phyloP scores from a whole-genome alignment of 176 grass and related monocot genomes.

The Triticum urartu region DNA sequence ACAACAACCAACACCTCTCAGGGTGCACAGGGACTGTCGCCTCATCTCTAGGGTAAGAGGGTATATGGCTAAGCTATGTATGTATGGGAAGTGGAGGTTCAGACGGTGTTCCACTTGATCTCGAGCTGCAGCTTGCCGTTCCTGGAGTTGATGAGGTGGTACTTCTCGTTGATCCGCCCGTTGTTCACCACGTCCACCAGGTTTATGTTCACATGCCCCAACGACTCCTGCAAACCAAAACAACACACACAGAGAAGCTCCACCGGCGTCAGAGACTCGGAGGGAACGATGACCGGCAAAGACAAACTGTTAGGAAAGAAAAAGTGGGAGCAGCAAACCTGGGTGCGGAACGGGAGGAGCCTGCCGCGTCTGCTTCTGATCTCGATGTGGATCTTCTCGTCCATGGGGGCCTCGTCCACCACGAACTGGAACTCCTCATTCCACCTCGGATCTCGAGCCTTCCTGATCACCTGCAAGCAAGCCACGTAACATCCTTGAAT shows the following conservation, averaged over 20 bases:
- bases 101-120: slow-evolving; percentile 70
- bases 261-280: neutral
- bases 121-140: slow-evolving; percentile 70
- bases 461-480: slow-evolving; percentile 65
- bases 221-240: slow-evolving; percentile 61
- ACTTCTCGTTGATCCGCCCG: slow-evolving; percentile 74
- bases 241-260: neutral
- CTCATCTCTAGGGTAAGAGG: no score
- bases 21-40: neutral
- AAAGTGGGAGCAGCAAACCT: no score
- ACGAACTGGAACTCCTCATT: slow-evolving; percentile 87
- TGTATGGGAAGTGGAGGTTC: neutral
- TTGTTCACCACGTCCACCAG: slow-evolving; percentile 86
- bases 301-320: no score
- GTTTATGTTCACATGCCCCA: slow-evolving; percentile 75
- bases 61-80: neutral
- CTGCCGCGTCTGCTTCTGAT: slow-evolving; percentile 44
- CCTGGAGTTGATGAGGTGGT: slow-evolving; percentile 88
- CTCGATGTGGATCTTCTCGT: slow-evolving; percentile 64
- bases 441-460: slow-evolving; percentile 91
- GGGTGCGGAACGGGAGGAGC: no score
- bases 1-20: neutral
- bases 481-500: neutral
- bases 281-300: neutral
- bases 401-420: slow-evolving; percentile 59